These are phyloP conservation scores for Solanum ossicruentum DNA, from an alignment of 257 asterid genomes.

Conservation along the genomic window DNA sequence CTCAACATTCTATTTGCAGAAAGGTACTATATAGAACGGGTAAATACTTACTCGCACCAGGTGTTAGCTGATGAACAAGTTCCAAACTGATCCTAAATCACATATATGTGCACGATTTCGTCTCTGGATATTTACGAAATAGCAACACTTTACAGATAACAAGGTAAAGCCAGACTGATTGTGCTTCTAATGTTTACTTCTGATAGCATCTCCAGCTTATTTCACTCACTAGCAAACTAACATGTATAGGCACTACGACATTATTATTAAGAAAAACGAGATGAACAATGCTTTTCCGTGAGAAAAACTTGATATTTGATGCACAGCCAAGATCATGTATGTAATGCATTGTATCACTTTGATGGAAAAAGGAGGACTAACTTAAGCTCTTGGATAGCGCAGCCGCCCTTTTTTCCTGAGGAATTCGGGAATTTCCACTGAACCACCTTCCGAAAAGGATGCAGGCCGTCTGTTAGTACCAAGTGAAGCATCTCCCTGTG, in stretches of 20 bases:
- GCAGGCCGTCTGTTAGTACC: conserved; percentile 56
- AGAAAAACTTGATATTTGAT: conserved; percentile 9
- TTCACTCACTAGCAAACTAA: neutral
- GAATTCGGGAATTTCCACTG: conserved; percentile 81
- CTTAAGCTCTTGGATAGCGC: conserved; percentile 76
- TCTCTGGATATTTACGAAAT: neutral
- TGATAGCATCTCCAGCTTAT: neutral
- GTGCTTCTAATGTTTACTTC: neutral
- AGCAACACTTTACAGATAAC: neutral
- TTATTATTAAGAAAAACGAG: neutral
- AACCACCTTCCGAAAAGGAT: conserved; percentile 57
- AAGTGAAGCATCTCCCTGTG: conserved; percentile 44
- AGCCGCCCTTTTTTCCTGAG: conserved; percentile 78
- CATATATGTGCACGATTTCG: conserved; percentile 10
- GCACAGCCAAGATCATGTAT: conserved; percentile 24
- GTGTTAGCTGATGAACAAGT: neutral
- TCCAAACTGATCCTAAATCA: neutral
- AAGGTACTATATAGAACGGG: neutral
- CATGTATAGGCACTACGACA: neutral
- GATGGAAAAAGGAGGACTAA: neutral
- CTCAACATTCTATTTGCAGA: neutral
- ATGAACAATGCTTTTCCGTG: neutral
- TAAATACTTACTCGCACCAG: neutral
- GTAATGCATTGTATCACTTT: neutral
- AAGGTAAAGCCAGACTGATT: neutral